Evolutionary conservation across 805 yeast genomes (phyloP), one percentile per base, ranked within the genome.

Genomic region (Kodamaea neixiangensis): DNA sequence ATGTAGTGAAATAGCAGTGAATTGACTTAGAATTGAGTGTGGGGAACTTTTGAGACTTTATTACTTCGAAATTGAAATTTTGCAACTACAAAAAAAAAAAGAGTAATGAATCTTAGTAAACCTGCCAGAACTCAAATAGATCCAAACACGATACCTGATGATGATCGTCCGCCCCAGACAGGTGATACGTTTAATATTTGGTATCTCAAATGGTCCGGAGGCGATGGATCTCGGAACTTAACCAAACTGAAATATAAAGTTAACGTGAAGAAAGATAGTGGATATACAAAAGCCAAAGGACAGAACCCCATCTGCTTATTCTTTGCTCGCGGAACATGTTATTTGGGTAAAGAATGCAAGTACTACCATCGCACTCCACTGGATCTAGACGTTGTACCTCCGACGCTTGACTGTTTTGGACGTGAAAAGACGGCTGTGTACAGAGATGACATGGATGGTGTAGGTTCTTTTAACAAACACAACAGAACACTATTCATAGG

Each of bases 401-500:
- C 85, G 1, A 82, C 90, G 0, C 76, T 82, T 20, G 99, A 93
- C 68, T 92, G 97, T 61, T 93, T 93, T 74, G 98, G 97, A 1
- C 73, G 99, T 52, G 96, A 89, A 61, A 89, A 87, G 65, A 86
- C 86, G 55, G 75, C 87, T 1, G 87, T 83, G 44, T 89, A 89
- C 60, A 72, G 91, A 57, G 97, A 93, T 57, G 98, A 93, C 67
- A 91, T 91, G 97, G 83, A 87, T 22, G 99, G 99, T 31, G 86
- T 91, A 2, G 99, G 98, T 0, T 83, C 89, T 19, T 84, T 93
- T 63, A 76, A 79, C 57, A 70, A 75, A 34, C 73, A 74, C n/a
- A 92, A 91, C 63, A 69, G 83, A 48, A 90, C 97, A 0, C 65
- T 93, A 1, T 92, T 86, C 62, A 80, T 93, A 2, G 94, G 96